phyloP scores from a whole-genome alignment of 768 basidiomycete species.

The Cubamyces sp. region DNA sequence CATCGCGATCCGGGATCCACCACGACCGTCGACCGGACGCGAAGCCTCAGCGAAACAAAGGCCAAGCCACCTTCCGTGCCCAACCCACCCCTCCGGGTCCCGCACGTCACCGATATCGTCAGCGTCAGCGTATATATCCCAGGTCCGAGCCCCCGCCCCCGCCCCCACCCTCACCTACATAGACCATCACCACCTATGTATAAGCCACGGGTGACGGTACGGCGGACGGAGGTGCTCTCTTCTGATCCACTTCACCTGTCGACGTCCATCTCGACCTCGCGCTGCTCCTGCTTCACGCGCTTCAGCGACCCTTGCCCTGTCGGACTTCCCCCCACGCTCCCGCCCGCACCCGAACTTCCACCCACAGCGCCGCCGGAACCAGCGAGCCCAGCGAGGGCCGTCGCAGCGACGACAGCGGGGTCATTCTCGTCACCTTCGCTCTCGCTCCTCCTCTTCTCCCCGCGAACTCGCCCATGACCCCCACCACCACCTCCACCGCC shows the following conservation, averaged over 20 bases:
- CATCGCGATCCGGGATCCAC: too few species aligned
- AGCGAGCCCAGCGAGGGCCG: slow-evolving; percentile 27
- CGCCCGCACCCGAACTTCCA: background rate
- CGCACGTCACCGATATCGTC: slow-evolving; percentile 7
- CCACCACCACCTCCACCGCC: background rate
- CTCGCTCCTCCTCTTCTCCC: slow-evolving; percentile 25
- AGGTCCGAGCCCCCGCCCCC: too few species aligned
- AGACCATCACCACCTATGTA: background rate
- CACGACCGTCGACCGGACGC: background rate
- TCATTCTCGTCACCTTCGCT: slow-evolving; percentile 23
- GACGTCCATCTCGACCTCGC: slow-evolving; percentile 25
- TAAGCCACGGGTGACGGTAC: too few species aligned
- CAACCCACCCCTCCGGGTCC: background rate
- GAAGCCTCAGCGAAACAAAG: background rate
- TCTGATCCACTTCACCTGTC: too few species aligned
- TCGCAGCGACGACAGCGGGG: slow-evolving; percentile 26
- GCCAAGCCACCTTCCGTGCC: background rate
- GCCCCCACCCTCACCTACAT: background rate
- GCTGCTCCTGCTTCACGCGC: slow-evolving; percentile 26
- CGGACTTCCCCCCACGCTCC: background rate
- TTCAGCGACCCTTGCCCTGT: slow-evolving; percentile 1
- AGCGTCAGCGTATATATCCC: slow-evolving; percentile 5
- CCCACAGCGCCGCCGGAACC: slow-evolving; percentile 3
- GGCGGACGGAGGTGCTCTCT: too few species aligned
- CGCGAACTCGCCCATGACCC: background rate